Conservation (phyloP, 192 early-diverging fungal genomes). For the Podila epicladia region DNA sequence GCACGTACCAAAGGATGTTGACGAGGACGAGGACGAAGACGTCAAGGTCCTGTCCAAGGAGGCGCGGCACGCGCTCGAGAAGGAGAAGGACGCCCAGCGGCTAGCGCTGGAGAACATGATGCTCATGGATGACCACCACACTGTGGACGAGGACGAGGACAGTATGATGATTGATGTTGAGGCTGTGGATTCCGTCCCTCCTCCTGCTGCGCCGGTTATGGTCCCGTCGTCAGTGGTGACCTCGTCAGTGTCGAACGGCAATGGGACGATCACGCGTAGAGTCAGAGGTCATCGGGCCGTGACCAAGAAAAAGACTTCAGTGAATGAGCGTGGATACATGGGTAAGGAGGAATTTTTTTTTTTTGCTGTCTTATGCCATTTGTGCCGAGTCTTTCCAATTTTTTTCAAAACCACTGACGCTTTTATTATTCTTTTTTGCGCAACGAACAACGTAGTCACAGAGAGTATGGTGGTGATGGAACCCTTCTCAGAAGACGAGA, state of each 20-base stretch:
- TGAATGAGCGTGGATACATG: slow-evolving; percentile 43
- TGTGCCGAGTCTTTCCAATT: background rate
- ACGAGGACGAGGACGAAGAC: slow-evolving; percentile 9
- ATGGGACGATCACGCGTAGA: slow-evolving; percentile 8
- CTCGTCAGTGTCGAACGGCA: background rate
- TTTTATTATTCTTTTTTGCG: background rate
- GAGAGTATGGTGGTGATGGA: slow-evolving; percentile 31
- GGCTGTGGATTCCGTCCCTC: slow-evolving; percentile 7
- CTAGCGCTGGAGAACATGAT: slow-evolving; percentile 47
- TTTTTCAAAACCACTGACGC: background rate
- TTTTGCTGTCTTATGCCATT: background rate
- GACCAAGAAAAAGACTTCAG: slow-evolving; percentile 30
- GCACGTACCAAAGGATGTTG: slow-evolving; percentile 1
- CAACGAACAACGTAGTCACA: slow-evolving; percentile 22
- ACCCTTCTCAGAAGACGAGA: slow-evolving; percentile 34
- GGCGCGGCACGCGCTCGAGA: slow-evolving; percentile 16
- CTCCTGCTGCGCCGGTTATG: too few species aligned
- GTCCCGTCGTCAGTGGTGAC: background rate
- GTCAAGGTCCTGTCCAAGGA: slow-evolving; percentile 23
- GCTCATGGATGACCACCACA: slow-evolving; percentile 16
- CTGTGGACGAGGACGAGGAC: slow-evolving; percentile 28
- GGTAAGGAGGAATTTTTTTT: slow-evolving; percentile 10
- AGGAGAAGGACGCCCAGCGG: slow-evolving; percentile 36
- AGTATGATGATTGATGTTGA: slow-evolving; percentile 37
- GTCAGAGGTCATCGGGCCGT: slow-evolving; percentile 23